These are phyloP conservation scores for Sapria himalayana DNA, from an alignment of 345 rosid genomes.

Conservation along the genomic window DNA sequence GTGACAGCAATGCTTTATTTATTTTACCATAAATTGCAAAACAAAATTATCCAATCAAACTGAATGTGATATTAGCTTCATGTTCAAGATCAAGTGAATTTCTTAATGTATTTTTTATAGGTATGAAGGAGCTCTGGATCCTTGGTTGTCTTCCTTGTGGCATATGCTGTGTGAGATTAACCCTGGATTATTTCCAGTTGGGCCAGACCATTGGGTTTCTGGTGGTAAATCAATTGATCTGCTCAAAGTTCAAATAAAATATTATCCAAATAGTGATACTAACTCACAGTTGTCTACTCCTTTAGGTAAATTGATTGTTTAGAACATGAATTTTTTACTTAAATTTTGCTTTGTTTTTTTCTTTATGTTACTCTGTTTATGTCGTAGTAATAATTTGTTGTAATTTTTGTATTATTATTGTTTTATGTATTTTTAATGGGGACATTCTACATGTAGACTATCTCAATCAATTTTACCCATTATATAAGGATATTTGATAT, in stretches of 20 bases:
- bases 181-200: slow-evolving; percentile 48
- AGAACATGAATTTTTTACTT: neutral
- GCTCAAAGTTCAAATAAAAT: slow-evolving; percentile 39
- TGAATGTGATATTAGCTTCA: neutral
- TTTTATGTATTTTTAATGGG: no score
- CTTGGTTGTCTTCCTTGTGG: slow-evolving; percentile 89
- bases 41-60: neutral
- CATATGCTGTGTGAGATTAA: slow-evolving; percentile 24
- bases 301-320: slow-evolving; percentile 22
- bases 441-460: no score
- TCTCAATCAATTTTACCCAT: no score
- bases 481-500: no score
- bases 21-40: neutral
- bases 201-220: slow-evolving; percentile 30
- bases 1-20: neutral
- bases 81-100: no score
- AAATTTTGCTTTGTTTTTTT: no score
- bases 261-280: slow-evolving; percentile 14
- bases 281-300: slow-evolving; percentile 12
- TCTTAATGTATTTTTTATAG: slow-evolving; percentile 15
- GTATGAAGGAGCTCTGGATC: slow-evolving; percentile 87
- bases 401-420: no score
- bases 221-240: slow-evolving; percentile 27
- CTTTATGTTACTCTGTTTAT: no score
- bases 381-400: neutral